Percentiles rank a stretch among this genome's conserved stretches.
These are phyloP conservation scores for Penicillium aurantiogriseum DNA, from an alignment of 2,329 filamentous ascomycete genomes.

Conservation along the genomic window DNA sequence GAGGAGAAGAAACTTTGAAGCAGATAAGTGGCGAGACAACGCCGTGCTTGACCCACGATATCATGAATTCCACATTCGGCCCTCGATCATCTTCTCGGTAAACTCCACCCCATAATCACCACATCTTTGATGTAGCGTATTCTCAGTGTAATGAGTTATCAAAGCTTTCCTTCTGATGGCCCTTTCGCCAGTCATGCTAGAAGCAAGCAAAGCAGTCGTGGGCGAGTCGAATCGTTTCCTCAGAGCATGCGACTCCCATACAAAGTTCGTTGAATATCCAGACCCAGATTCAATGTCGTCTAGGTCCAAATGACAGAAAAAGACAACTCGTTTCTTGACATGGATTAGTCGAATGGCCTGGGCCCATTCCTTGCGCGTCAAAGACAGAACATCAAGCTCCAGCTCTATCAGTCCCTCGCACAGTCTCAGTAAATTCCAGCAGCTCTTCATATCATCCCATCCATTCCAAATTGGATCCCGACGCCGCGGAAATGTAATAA, in stretches of 20 bases:
- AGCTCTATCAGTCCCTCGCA: constrained; percentile 7
- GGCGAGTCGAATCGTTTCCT: constrained; percentile 4
- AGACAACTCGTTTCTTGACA: constrained; percentile 3
- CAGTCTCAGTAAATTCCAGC: constrained; percentile 7
- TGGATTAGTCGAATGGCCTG: not conserved
- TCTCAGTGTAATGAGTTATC: not conserved
- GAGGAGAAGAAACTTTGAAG: constrained; percentile 18
- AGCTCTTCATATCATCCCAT: constrained; percentile 3
- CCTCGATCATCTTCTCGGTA: not conserved
- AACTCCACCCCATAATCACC: not conserved
- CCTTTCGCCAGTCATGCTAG: constrained; percentile 1
- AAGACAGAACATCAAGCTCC: constrained; percentile 3
- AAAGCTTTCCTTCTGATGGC: constrained; percentile 1
- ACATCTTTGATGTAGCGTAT: not conserved
- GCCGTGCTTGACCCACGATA: not conserved
- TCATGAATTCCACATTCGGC: not conserved
- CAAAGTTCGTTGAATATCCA: not conserved
- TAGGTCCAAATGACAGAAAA: not conserved
- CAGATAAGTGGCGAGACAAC: not conserved
- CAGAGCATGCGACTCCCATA: constrained; percentile 1
- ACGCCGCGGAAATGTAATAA: not conserved
- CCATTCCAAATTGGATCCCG: not conserved
- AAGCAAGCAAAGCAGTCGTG: constrained; percentile 4
- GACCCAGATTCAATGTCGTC: not conserved
- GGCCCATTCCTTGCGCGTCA: constrained; percentile 6